Evolutionary conservation across 495 filamentous ascomycete species (phyloP).

Genomic region (Annulohypoxylon stygium): DNA sequence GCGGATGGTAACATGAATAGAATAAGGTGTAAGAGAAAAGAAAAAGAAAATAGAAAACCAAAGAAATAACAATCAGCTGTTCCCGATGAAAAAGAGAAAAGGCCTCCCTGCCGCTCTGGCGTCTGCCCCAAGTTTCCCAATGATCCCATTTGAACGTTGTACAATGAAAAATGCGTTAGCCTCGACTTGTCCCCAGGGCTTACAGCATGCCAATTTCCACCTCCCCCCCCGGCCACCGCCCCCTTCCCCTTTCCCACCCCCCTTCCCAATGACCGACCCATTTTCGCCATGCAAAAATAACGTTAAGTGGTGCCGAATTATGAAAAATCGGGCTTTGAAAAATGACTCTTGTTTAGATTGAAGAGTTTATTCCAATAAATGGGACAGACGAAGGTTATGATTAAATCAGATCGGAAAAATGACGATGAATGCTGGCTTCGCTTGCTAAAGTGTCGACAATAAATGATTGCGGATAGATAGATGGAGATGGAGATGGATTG

Average conservation of each 20-base stretch:
- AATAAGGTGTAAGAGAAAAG: conserved; percentile 23
- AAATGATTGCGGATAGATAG: conserved; percentile 45
- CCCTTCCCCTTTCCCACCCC: conserved; percentile 9
- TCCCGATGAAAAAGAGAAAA: conserved; percentile 31
- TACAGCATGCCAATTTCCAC: conserved; percentile 35
- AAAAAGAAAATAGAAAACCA: conserved; percentile 19
- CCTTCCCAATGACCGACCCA: conserved; percentile 45
- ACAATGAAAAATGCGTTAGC: conserved; percentile 50
- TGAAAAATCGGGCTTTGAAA: conserved; percentile 27
- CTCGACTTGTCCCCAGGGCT: conserved; percentile 31
- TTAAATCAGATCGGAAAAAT: conserved; percentile 46
- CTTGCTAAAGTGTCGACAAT: conserved; percentile 52
- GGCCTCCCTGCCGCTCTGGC: conserved; percentile 28
- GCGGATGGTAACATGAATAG: conserved; percentile 31
- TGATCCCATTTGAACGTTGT: conserved; percentile 49
- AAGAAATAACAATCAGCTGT: conserved; percentile 30
- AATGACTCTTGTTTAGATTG: conserved; percentile 22
- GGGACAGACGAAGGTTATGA: conserved; percentile 39
- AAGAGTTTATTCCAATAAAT: conserved; percentile 30
- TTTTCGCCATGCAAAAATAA: conserved; percentile 51
- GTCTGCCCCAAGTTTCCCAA: conserved; percentile 37
- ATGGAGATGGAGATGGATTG: conserved; percentile 7
- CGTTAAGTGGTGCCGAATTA: conserved; percentile 35
- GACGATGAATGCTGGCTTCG: conserved; percentile 57
- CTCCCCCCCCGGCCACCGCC: conserved; percentile 6